Conservation (phyloP, 2,329 filamentous ascomycete species). For the Fusarium brevicatenulatum region DNA sequence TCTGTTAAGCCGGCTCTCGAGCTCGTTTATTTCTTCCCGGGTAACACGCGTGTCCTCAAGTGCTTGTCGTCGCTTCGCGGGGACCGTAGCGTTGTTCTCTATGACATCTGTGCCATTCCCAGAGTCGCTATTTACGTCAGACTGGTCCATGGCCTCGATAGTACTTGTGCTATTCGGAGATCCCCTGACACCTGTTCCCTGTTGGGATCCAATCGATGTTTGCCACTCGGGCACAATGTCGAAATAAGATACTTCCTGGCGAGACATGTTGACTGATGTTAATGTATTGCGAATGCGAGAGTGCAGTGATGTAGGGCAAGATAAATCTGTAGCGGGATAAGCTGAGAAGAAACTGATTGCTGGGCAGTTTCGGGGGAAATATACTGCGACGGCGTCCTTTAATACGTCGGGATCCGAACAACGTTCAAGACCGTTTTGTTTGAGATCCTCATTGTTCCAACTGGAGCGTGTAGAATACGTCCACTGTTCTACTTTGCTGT, state of each 20-base stretch:
- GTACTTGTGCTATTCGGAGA: neutral
- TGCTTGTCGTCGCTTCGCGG: neutral
- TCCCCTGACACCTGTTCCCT: neutral
- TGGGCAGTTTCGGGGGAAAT: rapidly evolving
- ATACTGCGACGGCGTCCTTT: neutral
- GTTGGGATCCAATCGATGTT: rapidly evolving
- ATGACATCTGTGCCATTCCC: rapidly evolving
- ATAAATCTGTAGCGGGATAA: rapidly evolving
- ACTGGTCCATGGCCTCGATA: rapidly evolving
- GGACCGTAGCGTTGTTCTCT: rapidly evolving
- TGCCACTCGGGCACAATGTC: neutral
- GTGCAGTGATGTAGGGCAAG: rapidly evolving
- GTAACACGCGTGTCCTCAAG: rapidly evolving
- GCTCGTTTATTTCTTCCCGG: rapidly evolving
- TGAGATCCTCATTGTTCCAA: rapidly evolving
- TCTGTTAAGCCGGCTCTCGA: neutral
- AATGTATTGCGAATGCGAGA: rapidly evolving
- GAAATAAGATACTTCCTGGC: neutral
- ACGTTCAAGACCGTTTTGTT: neutral
- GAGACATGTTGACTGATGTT: neutral
- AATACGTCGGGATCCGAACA: rapidly evolving
- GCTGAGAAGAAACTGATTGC: rapidly evolving
- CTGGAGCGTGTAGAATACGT: rapidly evolving
- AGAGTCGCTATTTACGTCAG: no score
- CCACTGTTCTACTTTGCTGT: no score